Base-by-base conservation (phyloP, 805 yeast genomes). In the Wickerhamomyces tratensis region DNA sequence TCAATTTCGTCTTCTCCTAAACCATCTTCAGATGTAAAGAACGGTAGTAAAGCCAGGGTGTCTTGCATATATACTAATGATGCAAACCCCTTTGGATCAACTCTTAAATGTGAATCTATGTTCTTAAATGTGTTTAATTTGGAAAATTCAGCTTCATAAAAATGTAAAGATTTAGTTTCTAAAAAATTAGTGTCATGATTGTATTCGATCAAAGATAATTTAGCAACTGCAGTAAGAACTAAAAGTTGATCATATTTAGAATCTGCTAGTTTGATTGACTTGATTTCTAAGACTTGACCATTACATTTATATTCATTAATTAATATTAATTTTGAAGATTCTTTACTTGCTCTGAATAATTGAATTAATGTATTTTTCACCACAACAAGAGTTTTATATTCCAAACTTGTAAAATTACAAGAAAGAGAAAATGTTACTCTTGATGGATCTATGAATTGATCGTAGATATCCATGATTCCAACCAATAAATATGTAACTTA, bases 131-230 rank as follows among this genome's bases (percentile, higher is more conserved):
- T 64, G 2, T 79, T 70, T 10, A 69, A 53, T 33, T 70, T 66
- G 36, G 71, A 72, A 40, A 87, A 66, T 26, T 76, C 76, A 37
- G 77, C 74, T 52, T 91, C 97, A 59, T 89, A 93, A 57, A 75
- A 87, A 63, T 93, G 98, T 41, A 93, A 65, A 40, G 95, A 84
- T 1, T 77, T 71, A 0, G 96, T 86, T 26, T 72, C 67, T n/a
- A 91, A 67, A 1, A 72, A 52, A 48, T 76, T 68, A n/a, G 52
- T 56, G 5, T 54, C 59, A 5, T 61, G 58, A 52, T 87, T 82
- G 86, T 95, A 93, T 43, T 71, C 70, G 29, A 91, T 61, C 14
- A 89, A 62, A 0, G 94, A 84, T 35, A 88, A 53, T 57, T 91
- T 91, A 30, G 96, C 96, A 41, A 65, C 66, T 45, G 78, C 75